Base-by-base conservation (phyloP, 352 stramenopile species). In the Phytopythium delawarense region DNA sequence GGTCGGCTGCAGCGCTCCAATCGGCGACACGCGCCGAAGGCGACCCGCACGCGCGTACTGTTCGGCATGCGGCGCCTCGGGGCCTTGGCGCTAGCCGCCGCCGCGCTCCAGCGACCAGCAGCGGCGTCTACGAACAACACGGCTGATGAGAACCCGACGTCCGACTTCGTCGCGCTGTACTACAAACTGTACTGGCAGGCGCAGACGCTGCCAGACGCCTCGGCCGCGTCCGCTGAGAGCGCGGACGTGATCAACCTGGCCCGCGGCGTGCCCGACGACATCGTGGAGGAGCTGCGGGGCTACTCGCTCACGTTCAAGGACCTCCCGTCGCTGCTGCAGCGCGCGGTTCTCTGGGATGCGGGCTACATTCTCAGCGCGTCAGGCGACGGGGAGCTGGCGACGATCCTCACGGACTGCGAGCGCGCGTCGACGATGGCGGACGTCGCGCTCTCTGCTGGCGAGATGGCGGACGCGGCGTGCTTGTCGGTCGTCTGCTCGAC, bases 271-370 rank as follows among this genome's bases (percentile, higher is more conserved):
- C 54, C 54, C 1, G 35, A 51, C 9, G 54, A 62, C 20, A 18
- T 62, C 25, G 28, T n/a, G 20, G 45, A 62, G 40, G 12, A 7
- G 16, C 40, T 62, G 2, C 8, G 16, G 6, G 13, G 20, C 23
- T 64, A 37, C 37, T 64, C 59, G 23, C 49, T 64, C 13, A 28
- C 9, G 4, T 67, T 67, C 40, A 54, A 63, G 23, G 23, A 21
- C 0, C 54, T 67, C 18, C 55, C 55, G 7, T 35, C 48, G 18
- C 45, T 67, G 2, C 51, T 65, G 46, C 65, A 71, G 35, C 60
- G 53, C n/a, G 65, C 65, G 15, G 35, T 67, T 1, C 34, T 71
- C 8, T 80, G 72, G 72, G 70, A 78, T n/a, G 59, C 46, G 9
- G 72, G 72, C n/a, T 80, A 78, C 62, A 57, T 63, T 16, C 9